Percentiles rank a stretch among this genome's conserved stretches.
These are phyloP conservation scores for Teunomyces stri DNA, from an alignment of 805 yeast species.

Conservation along the genomic window DNA sequence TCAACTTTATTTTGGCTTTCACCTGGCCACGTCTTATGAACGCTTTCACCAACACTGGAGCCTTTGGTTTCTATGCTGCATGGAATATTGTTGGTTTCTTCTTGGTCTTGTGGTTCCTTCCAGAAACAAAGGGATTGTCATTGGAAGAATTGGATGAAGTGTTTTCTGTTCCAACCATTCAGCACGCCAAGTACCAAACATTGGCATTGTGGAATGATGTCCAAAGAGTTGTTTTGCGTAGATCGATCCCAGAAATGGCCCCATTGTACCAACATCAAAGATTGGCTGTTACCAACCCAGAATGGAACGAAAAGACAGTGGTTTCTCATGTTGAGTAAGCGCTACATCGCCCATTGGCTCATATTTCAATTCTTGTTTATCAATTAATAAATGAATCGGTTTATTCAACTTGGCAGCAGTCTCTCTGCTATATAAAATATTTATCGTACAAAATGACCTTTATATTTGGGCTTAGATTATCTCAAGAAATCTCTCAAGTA, in stretches of 20 bases:
- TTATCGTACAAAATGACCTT: constrained; percentile 8
- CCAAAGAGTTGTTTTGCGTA: constrained; percentile 44
- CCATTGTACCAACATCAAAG: constrained; percentile 59
- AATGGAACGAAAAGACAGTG: constrained; percentile 62
- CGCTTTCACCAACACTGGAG: constrained; percentile 77
- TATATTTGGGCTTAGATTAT: constrained; percentile 9
- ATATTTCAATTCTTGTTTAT: constrained; percentile 4
- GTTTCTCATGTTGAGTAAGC: constrained; percentile 47
- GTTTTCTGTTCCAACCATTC: constrained; percentile 58
- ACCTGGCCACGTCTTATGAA: constrained; percentile 74
- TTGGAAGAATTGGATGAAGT: constrained; percentile 77
- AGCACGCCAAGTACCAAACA: constrained; percentile 50
- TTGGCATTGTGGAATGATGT: constrained; percentile 37
- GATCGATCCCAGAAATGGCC: constrained; percentile 45
- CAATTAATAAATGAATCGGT: constrained; percentile 1
- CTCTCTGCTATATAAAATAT: not conserved
- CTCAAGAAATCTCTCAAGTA: constrained; percentile 83
- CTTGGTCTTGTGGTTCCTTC: constrained; percentile 66
- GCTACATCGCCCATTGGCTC: not conserved
- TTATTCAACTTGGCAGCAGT: not conserved
- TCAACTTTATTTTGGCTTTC: constrained; percentile 65
- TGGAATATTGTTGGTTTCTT: constrained; percentile 74
- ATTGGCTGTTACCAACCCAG: constrained; percentile 57
- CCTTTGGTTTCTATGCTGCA: constrained; percentile 85
- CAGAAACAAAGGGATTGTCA: constrained; percentile 71